These are phyloP conservation scores for Mycena floridula DNA, from an alignment of 768 basidiomycete genomes.

Conservation along the genomic window DNA sequence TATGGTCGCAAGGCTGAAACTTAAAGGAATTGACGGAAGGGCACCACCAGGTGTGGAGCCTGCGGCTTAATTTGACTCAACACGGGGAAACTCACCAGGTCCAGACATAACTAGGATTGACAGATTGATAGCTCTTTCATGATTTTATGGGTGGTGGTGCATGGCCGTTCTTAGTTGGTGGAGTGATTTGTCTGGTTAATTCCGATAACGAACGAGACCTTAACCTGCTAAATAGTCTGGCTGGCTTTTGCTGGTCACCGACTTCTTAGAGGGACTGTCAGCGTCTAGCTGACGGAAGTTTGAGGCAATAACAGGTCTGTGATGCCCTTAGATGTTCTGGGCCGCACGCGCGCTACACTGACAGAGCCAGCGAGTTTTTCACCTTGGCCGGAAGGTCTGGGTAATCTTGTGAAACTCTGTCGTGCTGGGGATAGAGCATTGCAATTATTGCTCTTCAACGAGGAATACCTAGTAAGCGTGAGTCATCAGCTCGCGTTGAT, in stretches of 20 bases:
- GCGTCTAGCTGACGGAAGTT: slow-evolving; percentile 81
- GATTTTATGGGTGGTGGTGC: slow-evolving; percentile 85
- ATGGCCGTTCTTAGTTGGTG: slow-evolving; percentile 87
- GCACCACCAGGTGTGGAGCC: slow-evolving; percentile 81
- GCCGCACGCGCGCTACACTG: slow-evolving; percentile 85
- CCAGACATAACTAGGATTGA: slow-evolving; percentile 73
- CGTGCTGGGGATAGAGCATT: slow-evolving; percentile 86
- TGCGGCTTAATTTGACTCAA: slow-evolving; percentile 85
- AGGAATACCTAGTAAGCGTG: slow-evolving; percentile 85
- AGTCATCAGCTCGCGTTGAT: slow-evolving; percentile 87
- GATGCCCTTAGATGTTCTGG: slow-evolving; percentile 90
- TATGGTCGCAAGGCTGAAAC: slow-evolving; percentile 73
- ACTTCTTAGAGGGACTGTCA: slow-evolving; percentile 91
- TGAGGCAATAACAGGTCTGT: slow-evolving; percentile 90
- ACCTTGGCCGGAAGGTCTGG: slow-evolving; percentile 69
- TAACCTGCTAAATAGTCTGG: slow-evolving; percentile 89
- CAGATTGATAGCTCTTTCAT: slow-evolving; percentile 83
- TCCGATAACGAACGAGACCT: slow-evolving; percentile 93
- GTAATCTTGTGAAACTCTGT: slow-evolving; percentile 78
- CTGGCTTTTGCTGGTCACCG: slow-evolving; percentile 65
- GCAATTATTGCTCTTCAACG: slow-evolving; percentile 90
- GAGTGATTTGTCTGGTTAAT: slow-evolving; percentile 98
- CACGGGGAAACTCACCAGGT: slow-evolving; percentile 79
- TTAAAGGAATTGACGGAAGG: slow-evolving; percentile 83
- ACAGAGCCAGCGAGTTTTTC: slow-evolving; percentile 80